These are phyloP conservation scores for Backusella macrospora DNA, from an alignment of 192 early-diverging fungal genomes.

Conservation along the genomic window DNA sequence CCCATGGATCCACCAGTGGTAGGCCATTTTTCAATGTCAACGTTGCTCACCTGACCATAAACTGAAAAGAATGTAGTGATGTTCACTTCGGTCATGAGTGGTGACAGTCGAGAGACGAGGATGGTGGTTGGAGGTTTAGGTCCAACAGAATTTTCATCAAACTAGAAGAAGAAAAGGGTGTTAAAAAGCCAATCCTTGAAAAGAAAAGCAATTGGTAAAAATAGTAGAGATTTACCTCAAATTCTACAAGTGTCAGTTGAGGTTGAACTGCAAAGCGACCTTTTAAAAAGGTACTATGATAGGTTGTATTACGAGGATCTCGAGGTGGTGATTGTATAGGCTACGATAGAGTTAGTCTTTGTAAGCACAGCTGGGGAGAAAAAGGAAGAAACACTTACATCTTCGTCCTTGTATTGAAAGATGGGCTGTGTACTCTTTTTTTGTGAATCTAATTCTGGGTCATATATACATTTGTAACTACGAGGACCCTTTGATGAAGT, in stretches of 20 bases:
- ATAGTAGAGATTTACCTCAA: background rate
- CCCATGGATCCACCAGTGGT: slow-evolving; percentile 52
- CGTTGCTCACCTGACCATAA: slow-evolving; percentile 52
- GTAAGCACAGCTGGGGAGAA: too few species aligned
- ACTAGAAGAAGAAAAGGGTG: slow-evolving; percentile 17
- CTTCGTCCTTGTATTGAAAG: slow-evolving; percentile 29
- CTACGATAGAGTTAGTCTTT: too few species aligned
- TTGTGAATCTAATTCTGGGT: slow-evolving; percentile 35
- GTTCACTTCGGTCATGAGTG: slow-evolving; percentile 41
- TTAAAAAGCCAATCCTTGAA: too few species aligned
- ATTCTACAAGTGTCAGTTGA: slow-evolving; percentile 21
- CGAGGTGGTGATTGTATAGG: slow-evolving; percentile 4
- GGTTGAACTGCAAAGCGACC: slow-evolving; percentile 8
- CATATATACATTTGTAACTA: slow-evolving; percentile 32
- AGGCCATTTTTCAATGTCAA: slow-evolving; percentile 54
- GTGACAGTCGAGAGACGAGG: slow-evolving; percentile 41
- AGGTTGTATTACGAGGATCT: slow-evolving; percentile 9
- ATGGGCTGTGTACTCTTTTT: slow-evolving; percentile 18
- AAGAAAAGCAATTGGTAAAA: too few species aligned
- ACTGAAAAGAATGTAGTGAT: slow-evolving; percentile 47
- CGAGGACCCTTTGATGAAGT: slow-evolving; percentile 26
- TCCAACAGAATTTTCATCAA: slow-evolving; percentile 32
- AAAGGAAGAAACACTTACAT: slow-evolving; percentile 15
- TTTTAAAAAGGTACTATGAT: slow-evolving; percentile 7
- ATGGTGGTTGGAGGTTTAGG: slow-evolving; percentile 38